Conservation (phyloP, 805 yeast genomes). For the Candida patagonica region DNA sequence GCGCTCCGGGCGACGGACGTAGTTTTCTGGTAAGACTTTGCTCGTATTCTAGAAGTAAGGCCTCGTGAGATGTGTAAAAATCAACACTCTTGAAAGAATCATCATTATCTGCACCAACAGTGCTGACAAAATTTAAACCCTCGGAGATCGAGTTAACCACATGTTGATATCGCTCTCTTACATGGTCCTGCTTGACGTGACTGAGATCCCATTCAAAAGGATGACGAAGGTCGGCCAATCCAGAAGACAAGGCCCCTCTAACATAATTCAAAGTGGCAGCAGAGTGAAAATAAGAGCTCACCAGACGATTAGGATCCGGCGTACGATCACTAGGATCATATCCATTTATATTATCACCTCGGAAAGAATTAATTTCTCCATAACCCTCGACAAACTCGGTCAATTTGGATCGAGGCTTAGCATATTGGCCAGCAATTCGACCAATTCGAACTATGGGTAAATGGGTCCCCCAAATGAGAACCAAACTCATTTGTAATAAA, state of each 20-base stretch:
- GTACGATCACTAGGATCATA: constrained; percentile 30
- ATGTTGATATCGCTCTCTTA: constrained; percentile 31
- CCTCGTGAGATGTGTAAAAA: constrained; percentile 35
- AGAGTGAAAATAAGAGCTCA: constrained; percentile 36
- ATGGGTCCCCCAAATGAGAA: constrained; percentile 35
- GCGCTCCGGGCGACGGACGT: constrained; percentile 14
- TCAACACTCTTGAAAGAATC: constrained; percentile 27
- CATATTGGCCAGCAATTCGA: constrained; percentile 38
- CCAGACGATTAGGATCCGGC: constrained; percentile 34
- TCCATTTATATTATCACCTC: constrained; percentile 38
- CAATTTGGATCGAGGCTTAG: constrained; percentile 36
- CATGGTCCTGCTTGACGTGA: constrained; percentile 30
- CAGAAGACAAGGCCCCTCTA: constrained; percentile 27
- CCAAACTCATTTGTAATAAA: constrained; percentile 34
- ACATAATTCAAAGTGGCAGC: constrained; percentile 36
- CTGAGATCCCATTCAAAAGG: constrained; percentile 35
- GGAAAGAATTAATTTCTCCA: constrained; percentile 31
- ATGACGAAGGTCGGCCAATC: constrained; percentile 34
- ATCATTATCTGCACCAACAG: constrained; percentile 29
- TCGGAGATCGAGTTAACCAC: constrained; percentile 30
- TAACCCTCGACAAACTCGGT: constrained; percentile 33
- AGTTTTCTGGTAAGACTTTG: constrained; percentile 31
- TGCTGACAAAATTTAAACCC: constrained; percentile 31
- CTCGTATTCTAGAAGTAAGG: constrained; percentile 33
- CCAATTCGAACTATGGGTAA: constrained; percentile 34